Evolutionary conservation across 306 rosid genomes (phyloP).

Genomic region (Rubus idaeus): DNA sequence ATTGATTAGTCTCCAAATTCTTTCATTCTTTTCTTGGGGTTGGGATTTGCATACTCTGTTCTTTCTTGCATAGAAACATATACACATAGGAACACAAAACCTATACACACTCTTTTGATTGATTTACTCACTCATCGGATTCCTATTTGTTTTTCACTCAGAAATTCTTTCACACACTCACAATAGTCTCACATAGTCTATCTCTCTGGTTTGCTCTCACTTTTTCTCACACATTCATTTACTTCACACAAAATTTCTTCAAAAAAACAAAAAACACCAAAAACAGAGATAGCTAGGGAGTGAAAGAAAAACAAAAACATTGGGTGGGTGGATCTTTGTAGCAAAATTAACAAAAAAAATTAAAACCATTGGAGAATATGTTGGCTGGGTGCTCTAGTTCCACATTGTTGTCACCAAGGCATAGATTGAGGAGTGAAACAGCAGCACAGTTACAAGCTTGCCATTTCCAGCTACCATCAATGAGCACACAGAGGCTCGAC

Average conservation of each 20-base stretch:
- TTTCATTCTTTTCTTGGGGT: slow-evolving; percentile 66
- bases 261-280: slow-evolving; percentile 9
- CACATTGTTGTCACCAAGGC: slow-evolving; percentile 96
- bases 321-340: slow-evolving; percentile 48
- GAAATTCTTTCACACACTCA: slow-evolving; percentile 53
- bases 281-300: slow-evolving; percentile 40
- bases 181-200: slow-evolving; percentile 32
- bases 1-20: slow-evolving; percentile 38
- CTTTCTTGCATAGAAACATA: slow-evolving; percentile 32
- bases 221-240: slow-evolving; percentile 11
- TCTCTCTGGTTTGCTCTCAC: slow-evolving; percentile 42
- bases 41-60: slow-evolving; percentile 47
- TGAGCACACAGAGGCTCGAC: slow-evolving; percentile 96
- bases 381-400: slow-evolving; percentile 99
- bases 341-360: too few relatives aligned
- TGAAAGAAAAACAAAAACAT: slow-evolving; percentile 21
- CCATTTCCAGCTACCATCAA: slow-evolving; percentile 84
- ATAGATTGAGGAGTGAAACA: slow-evolving; percentile 95
- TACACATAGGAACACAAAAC: slow-evolving; percentile 55
- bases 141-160: slow-evolving; percentile 38
- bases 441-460: slow-evolving; percentile 85
- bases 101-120: slow-evolving; percentile 40
- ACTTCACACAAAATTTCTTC: slow-evolving; percentile 14
- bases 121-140: slow-evolving; percentile 84
- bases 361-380: slow-evolving; percentile 57